These are phyloP conservation scores for Silene noctiflora DNA, from an alignment of 179 eudicot genomes.

Conservation along the genomic window DNA sequence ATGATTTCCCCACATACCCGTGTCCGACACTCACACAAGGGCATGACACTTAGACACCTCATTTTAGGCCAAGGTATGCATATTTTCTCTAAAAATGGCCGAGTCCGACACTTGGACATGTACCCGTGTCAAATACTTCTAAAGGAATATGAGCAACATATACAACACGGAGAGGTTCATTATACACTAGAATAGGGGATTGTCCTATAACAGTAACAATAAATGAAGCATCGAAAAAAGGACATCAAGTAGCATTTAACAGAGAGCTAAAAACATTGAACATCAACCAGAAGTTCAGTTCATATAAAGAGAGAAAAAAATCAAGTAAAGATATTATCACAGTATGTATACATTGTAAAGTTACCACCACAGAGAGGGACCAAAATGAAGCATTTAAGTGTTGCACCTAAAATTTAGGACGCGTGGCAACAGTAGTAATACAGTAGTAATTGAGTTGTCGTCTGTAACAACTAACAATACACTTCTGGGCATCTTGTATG, in stretches of 20 bases:
- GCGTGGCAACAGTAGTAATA: conserved; percentile 28
- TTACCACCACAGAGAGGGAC: conserved; percentile 12
- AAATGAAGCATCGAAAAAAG: neutral
- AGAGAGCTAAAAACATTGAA: neutral
- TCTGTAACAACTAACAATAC: conserved; percentile 8
- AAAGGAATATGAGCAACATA: no score
- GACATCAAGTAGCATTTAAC: neutral
- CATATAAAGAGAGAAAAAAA: conserved; percentile 3
- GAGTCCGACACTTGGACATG: no score
- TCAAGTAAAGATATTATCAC: neutral
- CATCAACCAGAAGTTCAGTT: neutral
- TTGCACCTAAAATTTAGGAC: conserved; percentile 15
- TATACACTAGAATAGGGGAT: neutral
- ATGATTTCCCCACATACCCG: no score
- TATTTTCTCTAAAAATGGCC: no score
- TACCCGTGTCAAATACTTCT: no score
- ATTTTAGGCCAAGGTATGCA: no score
- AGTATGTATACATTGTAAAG: neutral
- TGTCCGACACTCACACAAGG: no score
- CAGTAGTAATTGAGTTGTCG: conserved; percentile 16
- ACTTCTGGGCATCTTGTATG: neutral
- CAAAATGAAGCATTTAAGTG: conserved; percentile 22
- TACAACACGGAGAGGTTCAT: neutral
- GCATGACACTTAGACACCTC: no score
- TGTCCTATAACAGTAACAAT: neutral